Conservation (phyloP, 2,329 filamentous ascomycete genomes). For the Penicillium sp. region DNA sequence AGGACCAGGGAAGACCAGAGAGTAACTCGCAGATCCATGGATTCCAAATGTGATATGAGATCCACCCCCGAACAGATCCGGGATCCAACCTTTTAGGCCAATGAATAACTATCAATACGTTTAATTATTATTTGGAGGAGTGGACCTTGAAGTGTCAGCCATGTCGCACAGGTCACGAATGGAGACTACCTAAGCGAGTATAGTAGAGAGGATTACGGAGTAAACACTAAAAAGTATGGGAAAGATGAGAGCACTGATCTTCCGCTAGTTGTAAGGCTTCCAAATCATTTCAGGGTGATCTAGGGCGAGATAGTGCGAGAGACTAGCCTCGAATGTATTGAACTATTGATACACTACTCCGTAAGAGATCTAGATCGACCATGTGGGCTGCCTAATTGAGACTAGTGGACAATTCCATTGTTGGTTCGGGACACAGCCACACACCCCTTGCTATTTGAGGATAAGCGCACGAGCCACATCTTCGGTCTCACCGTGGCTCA, state of each 20-base stretch:
- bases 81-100: background rate
- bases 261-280: slow-evolving; percentile 10
- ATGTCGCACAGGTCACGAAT: slow-evolving; percentile 15
- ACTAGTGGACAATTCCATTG: slow-evolving; percentile 7
- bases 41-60: slow-evolving; percentile 5
- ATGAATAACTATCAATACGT: background rate
- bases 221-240: background rate
- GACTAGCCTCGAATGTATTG: slow-evolving; percentile 6
- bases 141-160: slow-evolving; percentile 1
- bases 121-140: background rate
- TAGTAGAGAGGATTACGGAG: background rate
- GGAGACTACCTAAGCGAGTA: background rate
- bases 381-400: background rate
- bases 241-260: slow-evolving; percentile 3
- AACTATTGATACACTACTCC: slow-evolving; percentile 4
- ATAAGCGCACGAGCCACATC: slow-evolving; percentile 21
- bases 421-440: slow-evolving; percentile 14
- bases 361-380: slow-evolving; percentile 3
- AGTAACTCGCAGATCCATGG: background rate
- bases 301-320: slow-evolving; percentile 2
- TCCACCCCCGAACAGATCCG: slow-evolving; percentile 7
- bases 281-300: slow-evolving; percentile 18
- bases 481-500: slow-evolving; percentile 24
- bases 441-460: slow-evolving; percentile 15
- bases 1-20: background rate